phyloP scores from a whole-genome alignment of 371 early-diverging fungal genomes.

The Mucor plumbeus region DNA sequence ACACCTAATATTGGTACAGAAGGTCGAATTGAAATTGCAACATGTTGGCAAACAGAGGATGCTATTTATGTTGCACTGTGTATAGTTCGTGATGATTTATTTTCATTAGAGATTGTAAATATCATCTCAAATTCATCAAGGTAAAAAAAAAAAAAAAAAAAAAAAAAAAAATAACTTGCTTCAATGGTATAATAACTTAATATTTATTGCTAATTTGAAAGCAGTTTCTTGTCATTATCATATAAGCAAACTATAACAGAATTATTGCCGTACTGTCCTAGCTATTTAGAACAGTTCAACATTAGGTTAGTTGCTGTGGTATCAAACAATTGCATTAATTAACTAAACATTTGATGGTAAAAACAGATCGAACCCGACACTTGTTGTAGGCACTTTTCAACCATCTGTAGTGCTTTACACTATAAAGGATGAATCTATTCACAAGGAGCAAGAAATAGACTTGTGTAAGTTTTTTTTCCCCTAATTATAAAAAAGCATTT shows the following conservation, averaged over 20 bases:
- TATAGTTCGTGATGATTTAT: not conserved
- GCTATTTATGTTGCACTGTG: constrained; percentile 17
- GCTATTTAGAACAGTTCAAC: constrained; percentile 22
- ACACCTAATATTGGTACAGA: not conserved
- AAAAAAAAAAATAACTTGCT: too few species aligned
- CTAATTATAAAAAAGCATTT: not conserved
- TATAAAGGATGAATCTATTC: constrained; percentile 9
- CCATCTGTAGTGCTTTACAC: constrained; percentile 17
- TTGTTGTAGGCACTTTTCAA: constrained; percentile 26
- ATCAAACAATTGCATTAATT: too few species aligned
- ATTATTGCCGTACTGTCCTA: constrained; percentile 13
- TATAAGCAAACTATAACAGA: not conserved
- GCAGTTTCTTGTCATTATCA: not conserved
- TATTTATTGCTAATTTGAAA: not conserved
- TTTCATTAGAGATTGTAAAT: constrained; percentile 3
- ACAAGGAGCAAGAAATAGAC: constrained; percentile 16
- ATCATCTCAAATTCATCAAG: not conserved
- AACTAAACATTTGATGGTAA: too few species aligned
- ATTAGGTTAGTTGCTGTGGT: constrained; percentile 2
- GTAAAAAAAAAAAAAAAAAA: too few species aligned
- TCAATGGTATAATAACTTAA: not conserved
- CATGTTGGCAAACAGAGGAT: constrained; percentile 12
- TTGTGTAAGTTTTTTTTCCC: constrained; percentile 19
- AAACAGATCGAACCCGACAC: constrained; percentile 10
- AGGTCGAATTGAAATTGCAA: constrained; percentile 17